Conservation (phyloP, 2,329 filamentous ascomycete species). For the Calonectria fujianensis region DNA sequence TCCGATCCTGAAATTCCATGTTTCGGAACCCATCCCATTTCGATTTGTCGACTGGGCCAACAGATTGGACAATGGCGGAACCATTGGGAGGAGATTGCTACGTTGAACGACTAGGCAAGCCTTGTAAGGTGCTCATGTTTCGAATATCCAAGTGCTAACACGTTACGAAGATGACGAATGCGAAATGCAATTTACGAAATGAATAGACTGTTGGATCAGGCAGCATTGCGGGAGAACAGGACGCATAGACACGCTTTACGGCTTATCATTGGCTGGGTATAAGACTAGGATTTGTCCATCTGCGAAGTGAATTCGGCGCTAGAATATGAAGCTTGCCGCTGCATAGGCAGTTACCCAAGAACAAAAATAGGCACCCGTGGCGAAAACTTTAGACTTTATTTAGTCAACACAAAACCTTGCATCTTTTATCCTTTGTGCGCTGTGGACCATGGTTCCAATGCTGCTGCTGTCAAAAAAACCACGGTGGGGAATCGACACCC, state of each 20-base stretch:
- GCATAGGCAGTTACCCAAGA: not conserved
- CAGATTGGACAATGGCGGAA: not conserved
- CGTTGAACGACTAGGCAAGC: not conserved
- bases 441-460: no score
- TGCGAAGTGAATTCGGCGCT: not conserved
- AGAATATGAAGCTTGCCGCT: not conserved
- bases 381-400: not conserved
- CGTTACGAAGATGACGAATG: not conserved
- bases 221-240: not conserved
- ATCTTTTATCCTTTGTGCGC: not conserved
- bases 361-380: not conserved
- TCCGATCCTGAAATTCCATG: not conserved
- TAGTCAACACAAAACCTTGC: not conserved
- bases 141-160: not conserved
- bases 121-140: not conserved
- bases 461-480: no score
- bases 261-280: not conserved
- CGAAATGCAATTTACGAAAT: not conserved
- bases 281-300: not conserved
- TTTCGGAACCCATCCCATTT: not conserved
- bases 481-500: no score
- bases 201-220: not conserved
- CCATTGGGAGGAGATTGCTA: not conserved
- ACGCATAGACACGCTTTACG: not conserved
- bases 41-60: not conserved